Evolutionary conservation across 2,329 filamentous ascomycete genomes (phyloP), one percentile per base, ranked within the genome.

Genomic region (Exophiala oligosperma): DNA sequence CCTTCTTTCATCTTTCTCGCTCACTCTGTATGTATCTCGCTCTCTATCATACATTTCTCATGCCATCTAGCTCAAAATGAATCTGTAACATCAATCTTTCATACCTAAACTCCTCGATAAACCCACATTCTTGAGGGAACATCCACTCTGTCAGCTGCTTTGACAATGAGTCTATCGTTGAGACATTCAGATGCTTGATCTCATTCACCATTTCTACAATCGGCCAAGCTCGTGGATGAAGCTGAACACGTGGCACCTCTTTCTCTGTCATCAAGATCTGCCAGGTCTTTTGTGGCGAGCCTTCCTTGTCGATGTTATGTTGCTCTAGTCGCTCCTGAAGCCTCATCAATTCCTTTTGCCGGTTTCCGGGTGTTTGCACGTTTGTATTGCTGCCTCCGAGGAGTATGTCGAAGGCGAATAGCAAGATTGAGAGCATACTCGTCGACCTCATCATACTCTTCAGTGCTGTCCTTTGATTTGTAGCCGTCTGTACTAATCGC

Each of bases 191-290:
- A 38, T 59, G 56, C 38, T 59, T 59, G 38, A 54, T 21, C 21
- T 49, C 51, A 24, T 59, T 59, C 28, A 54, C 56, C 51, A 59
- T 54, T 37, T 59, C 56, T 11, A 54, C 56, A n/a, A 59, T 47
- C 40, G 56, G 26, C 56, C 56, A 59, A 23, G 56, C 32, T 23
- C 51, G 37, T 14, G 51, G 47, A 35, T 59, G 56, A 29, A 59
- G 56, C 17, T 41, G 56, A 12, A 54, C 44, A 40, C 41, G 35
- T 8, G 56, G 51, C 7, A 28, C 23, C n/a, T 59, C 56, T 40
- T 49, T 37, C 40, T 59, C 46, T n/a, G 46, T 54, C 56, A 59
- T 54, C 28, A 59, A 51, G 12, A 59, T 47, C 23, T 52, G 50
- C 56, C 56, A 59, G 24, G 32, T 51, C 32, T 54, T 54, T 23